These are phyloP conservation scores for Pelargonium citronellum DNA, from an alignment of 441 rosid species.

Conservation along the genomic window DNA sequence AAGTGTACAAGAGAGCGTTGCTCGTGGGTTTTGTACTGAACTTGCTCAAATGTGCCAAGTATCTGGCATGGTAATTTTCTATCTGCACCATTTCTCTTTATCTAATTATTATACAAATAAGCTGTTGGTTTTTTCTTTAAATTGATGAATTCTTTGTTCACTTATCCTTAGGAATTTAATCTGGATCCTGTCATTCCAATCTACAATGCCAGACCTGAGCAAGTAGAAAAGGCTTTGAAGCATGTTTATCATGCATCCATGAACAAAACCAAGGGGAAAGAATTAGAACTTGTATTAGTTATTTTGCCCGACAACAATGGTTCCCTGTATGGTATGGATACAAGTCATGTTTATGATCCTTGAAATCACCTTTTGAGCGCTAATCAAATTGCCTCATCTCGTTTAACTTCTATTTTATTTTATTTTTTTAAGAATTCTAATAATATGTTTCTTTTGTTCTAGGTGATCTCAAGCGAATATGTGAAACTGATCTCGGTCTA, in stretches of 20 bases:
- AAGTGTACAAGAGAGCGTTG: constrained; percentile 84
- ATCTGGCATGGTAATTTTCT: constrained; percentile 76
- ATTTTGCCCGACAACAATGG: constrained; percentile 97
- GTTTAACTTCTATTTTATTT: neutral
- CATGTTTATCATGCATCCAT: constrained; percentile 71
- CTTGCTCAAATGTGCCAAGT: constrained; percentile 96
- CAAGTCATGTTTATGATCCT: neutral
- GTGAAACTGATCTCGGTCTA: constrained; percentile 86
- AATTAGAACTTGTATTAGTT: constrained; percentile 76
- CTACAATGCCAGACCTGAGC: constrained; percentile 81
- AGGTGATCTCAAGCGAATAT: constrained; percentile 87
- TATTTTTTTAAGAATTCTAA: neutral
- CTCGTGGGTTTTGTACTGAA: constrained; percentile 82
- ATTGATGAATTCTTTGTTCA: constrained; percentile 9
- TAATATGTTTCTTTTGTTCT: constrained; percentile 17
- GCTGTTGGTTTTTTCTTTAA: neutral
- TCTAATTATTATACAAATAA: neutral
- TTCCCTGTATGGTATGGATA: constrained; percentile 69
- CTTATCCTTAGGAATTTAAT: constrained; percentile 59
- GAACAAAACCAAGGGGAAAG: constrained; percentile 90
- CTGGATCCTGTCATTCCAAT: constrained; percentile 85
- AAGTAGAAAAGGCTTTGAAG: constrained; percentile 92
- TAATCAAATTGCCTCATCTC: neutral
- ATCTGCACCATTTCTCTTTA: constrained; percentile 15
- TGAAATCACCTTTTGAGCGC: neutral